A percentile compares a stretch with the other conserved stretches of the same genome.
Evolutionary conservation across 2,329 filamentous ascomycete species (phyloP).

Genomic region (Sclerotinia sclerotiorum): DNA sequence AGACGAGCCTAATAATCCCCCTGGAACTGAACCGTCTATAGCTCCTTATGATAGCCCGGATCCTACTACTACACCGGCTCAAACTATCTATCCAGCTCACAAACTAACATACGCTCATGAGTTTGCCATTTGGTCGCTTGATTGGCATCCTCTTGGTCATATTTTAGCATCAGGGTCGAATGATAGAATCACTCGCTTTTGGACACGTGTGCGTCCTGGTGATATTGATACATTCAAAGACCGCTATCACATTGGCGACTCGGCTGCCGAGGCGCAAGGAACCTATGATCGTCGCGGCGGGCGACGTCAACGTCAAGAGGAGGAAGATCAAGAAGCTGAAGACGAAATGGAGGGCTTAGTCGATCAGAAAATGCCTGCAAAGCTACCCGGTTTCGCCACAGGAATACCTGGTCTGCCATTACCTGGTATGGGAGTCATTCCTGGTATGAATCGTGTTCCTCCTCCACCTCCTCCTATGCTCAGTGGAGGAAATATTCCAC

Average conservation of each 20-base stretch:
- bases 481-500: constrained; percentile 15
- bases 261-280: constrained; percentile 90
- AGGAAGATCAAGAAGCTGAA: constrained; percentile 90
- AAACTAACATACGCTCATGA: constrained; percentile 85
- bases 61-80: constrained; percentile 74
- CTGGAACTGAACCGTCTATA: constrained; percentile 67
- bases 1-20: constrained; percentile 85
- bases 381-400: constrained; percentile 58
- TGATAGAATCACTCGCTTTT: constrained; percentile 94
- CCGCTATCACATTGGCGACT: constrained; percentile 91
- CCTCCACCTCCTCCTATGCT: constrained; percentile 43
- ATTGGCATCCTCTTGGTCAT: constrained; percentile 96
- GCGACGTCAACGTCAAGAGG: constrained; percentile 77
- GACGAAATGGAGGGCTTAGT: constrained; percentile 91
- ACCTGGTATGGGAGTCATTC: constrained; percentile 43
- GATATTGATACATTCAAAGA: constrained; percentile 85
- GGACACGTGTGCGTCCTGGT: constrained; percentile 86
- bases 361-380: constrained; percentile 79
- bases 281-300: constrained; percentile 84
- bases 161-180: constrained; percentile 95
- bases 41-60: constrained; percentile 86
- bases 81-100: constrained; percentile 91
- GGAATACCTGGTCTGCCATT: constrained; percentile 47
- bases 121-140: constrained; percentile 94
- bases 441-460: constrained; percentile 46